These are phyloP conservation scores for maize (Zea mays) DNA, from an alignment of 176 grass and related monocot genomes.

Conservation along the genomic window Zm-B73-REFERENCE-NAM-5.0 NC_050102.1:8014501-8015000, in stretches of 20 bases:
- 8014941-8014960: not conserved
- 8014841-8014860: not conserved
- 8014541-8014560: conserved; percentile 7
- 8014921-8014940: not conserved
- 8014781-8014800: not conserved
- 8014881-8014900: not conserved
- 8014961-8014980: not conserved
- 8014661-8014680: not conserved
- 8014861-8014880: not conserved
- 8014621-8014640: not conserved
- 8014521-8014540: conserved; percentile 7
- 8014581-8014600: conserved; percentile 33
- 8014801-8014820: not conserved
- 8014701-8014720: not conserved
- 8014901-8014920: not conserved
- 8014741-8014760: not conserved
- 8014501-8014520: too few species aligned
- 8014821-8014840: not conserved
- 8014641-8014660: not conserved
- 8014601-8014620: not conserved
- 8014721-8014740: not conserved
- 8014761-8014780: not conserved
- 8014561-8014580: not conserved
- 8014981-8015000: not conserved
- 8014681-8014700: not conserved